Base-by-base conservation (phyloP, 2,329 filamentous ascomycete genomes). In the Fusarium sp. region DNA sequence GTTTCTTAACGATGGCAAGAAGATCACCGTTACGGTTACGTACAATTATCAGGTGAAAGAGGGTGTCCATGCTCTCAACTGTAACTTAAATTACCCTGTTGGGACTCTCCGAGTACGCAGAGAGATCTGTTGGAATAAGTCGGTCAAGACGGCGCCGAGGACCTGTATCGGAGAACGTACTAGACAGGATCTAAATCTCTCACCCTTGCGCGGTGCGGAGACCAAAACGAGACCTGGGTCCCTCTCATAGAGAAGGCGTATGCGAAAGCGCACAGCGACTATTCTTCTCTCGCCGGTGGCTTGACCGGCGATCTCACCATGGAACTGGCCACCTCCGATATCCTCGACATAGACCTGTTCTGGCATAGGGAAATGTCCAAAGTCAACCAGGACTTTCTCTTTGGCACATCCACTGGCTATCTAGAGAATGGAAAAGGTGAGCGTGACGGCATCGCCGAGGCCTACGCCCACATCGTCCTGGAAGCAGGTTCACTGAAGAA, bases 261-360 rank as follows among this genome's bases (percentile, higher is more conserved):
- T 79, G 94, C 94, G 20, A 97, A 97, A 81, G 93, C 93, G 0
- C 94, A 96, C 76, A 94, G 93, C 4, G 93, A 95, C 75, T 95
- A 93, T 75, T 90, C 87, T 16, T 89, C 92, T 0, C 90, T 95
- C 36, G 87, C 91, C 33, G 92, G 93, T 31, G 93, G 93, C 9
- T 94, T 92, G 13, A 90, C 88, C n/a, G 92, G 92, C 2, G 92
- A 92, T 31, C 91, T 94, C 13, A 93, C 92, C 0, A 92, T 91
- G 0, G 90, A 93, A 78, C 82, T 95, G 13, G 88, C 92, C 47
- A 89, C 91, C 2, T 90, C 90, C 0, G 92, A 94, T 76, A 93
- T 95, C 42, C 86, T 95, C 5, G 92, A 97, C 79, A 92, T 92
- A 67, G 92, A 97, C 57, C 88, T 90, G 25, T 97, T 97, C 80